phyloP scores from a whole-genome alignment of 2,329 filamentous ascomycete species.

The Alternaria ventricosa region DNA sequence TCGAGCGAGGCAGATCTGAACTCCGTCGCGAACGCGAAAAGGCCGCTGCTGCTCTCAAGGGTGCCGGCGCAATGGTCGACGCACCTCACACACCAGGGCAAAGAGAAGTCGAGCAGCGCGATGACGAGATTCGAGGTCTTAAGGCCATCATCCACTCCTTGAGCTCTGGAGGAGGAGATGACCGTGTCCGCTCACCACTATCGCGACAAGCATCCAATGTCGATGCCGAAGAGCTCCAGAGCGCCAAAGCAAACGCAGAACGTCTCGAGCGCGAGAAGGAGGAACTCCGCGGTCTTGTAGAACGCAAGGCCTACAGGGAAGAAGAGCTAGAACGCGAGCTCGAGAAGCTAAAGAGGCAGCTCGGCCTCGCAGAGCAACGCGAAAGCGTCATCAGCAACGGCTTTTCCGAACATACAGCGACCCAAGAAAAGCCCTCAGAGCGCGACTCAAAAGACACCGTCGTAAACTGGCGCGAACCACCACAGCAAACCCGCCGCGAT shows the following conservation, averaged over 20 bases:
- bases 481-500: constrained; percentile 30
- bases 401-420: constrained; percentile 56
- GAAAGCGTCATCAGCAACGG: constrained; percentile 62
- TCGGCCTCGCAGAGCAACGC: constrained; percentile 54
- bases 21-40: constrained; percentile 88
- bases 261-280: constrained; percentile 81
- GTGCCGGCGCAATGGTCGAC: constrained; percentile 56
- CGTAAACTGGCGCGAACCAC: constrained; percentile 58
- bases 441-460: constrained; percentile 73
- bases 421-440: constrained; percentile 60
- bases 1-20: constrained; percentile 88
- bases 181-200: constrained; percentile 40
- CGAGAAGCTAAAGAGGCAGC: constrained; percentile 60
- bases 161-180: constrained; percentile 70
- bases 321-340: constrained; percentile 87
- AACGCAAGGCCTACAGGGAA: constrained; percentile 75
- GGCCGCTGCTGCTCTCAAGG: constrained; percentile 67
- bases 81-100: constrained; percentile 52
- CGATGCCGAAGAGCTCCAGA: constrained; percentile 57
- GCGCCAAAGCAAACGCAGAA: constrained; percentile 67
- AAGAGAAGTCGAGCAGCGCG: constrained; percentile 88
- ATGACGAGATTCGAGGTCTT: constrained; percentile 94
- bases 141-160: constrained; percentile 98
- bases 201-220: constrained; percentile 36
- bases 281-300: constrained; percentile 75